Evolutionary conservation across 106 monocot species (phyloP), one percentile per base, ranked within the genome.

Genomic region (Dioscorea alata): DNA sequence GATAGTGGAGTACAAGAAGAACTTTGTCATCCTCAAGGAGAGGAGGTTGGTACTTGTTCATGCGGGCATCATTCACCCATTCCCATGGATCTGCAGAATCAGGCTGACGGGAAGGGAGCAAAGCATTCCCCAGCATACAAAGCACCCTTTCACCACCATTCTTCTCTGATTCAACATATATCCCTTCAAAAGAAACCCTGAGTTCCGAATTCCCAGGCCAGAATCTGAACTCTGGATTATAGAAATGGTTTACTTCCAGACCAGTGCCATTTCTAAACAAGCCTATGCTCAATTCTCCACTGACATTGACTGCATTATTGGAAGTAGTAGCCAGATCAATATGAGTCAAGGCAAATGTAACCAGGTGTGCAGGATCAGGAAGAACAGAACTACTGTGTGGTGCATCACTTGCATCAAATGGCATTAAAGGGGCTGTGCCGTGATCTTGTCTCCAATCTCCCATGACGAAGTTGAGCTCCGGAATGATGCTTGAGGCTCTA

Each of bases 361-460:
- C 68, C 12, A 83, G 72, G 25, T 13, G 48, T 13, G 76, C 23
- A 15, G 85, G 88, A 49, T 69, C 67, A 8, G 64, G 64, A 18
- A 65, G 52, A 0, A 2, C 18, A n/a, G 75, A 66, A n/a, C 13
- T 50, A 48, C 64, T 60, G 3, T 49, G 12, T 50, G 62, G 24
- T 25, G 22, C 61, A 65, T 74, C 75, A n/a, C 33, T 70, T 19
- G 24, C 54, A 68, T 84, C 78, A 52, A 88, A 88, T 8, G 88
- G 88, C 79, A 85, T 68, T 49, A 89, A 59, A 35, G 84, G 82
- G 10, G 79, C 68, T 49, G 69, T 61, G 61, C 76, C 74, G 15
- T 68, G 32, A 23, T 77, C 71, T 52, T 89, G 83, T 15, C 23
- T 33, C 90, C 86, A 90, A 60, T 86, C 85, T 18, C 86, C 90